Evolutionary conservation across 2,329 filamentous ascomycete genomes (phyloP), one percentile per base, ranked within the genome.

Genomic region (Paracamarosporium sp.): DNA sequence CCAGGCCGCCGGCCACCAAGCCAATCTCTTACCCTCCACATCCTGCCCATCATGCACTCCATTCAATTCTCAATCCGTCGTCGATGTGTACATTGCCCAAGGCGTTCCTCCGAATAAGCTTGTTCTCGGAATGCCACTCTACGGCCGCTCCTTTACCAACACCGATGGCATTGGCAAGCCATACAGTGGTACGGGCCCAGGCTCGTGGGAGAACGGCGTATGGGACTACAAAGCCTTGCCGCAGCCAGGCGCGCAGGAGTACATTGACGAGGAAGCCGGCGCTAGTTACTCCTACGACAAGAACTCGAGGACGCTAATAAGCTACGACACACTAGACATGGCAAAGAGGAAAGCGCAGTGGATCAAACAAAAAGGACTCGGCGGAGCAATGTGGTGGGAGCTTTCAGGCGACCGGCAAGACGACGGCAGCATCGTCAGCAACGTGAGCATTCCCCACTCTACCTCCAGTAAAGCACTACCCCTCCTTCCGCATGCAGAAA

Each of bases 361-460:
- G 73, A 86, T 97, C 70, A 85, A 82, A 70, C 74, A 85, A 20
- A 80, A 83, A 43, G 82, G 86, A 0, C 83, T 97, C 0, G 93
- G 93, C 1, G 94, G 94, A 17, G 92, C 85, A n/a, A 97, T 98
- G 93, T 98, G 92, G 92, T 96, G 91, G 91, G 93, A 97, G 79
- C 91, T 87, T 67, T 94, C 90, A 69, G 88, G 86, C 1, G 94
- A 97, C 74, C 88, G 88, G 2, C 88, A 87, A 0, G 76, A 75
- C 11, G 80, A 82, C 0, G 94, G 91, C 66, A 70, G 70, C 25
- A 73, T 97, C 70, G 92, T 82, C 50, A 67, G 68, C 30, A 71
- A 76, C 38, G 76, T 77, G 59, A 62, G 73, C 69, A 43, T 58
- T 17, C 31, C 28, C 35, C 35, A 12, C n/a, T 45, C 44, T 47